Evolutionary conservation across 2,329 filamentous ascomycete genomes (phyloP), one percentile per base, ranked within the genome.

Genomic region (Ilyonectria robusta): DNA sequence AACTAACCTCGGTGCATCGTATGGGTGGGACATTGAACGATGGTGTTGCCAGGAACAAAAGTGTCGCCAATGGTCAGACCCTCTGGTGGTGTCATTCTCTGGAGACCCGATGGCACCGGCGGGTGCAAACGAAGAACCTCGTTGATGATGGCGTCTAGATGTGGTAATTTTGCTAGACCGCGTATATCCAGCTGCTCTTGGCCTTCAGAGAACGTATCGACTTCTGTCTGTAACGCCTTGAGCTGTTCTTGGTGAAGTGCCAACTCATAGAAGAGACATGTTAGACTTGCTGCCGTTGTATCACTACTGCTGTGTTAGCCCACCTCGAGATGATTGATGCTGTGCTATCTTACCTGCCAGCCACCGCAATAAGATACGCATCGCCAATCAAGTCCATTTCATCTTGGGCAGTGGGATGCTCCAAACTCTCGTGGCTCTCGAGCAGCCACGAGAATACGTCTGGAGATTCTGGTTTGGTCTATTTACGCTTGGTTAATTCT

Each of bases 51-150:
- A 3, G 40, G 40, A n/a, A 42, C 7, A n/a, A 42, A 42, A n/a
- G 15, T 42, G 17, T 42, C 40, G 8, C 40, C 40, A 42, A 42
- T 42, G 8, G 40, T 8, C 7, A 42, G 8, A 6, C 40, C 40
- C 15, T 42, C 40, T 8, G 78, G 75, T 0, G 82, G 81, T 4
- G 82, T 82, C 35, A 78, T 66, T 4, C 83, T 71, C 50, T 78
- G 76, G 5, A 79, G 33, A 1, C 80, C 81, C 2, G 75, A 75
- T 0, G 79, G 78, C 0, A 82, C 78, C 1, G 81, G 71, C 1
- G 82, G 81, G 50, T 80, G 73, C 2, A 84, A 66, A 0, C 82
- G 75, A 33, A 84, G 72, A 0, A 80, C 58, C 65, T 85, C 84
- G 48, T 84, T 77, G 55, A 85, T 81, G 44, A 75, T 72, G 4